Conservation (phyloP, 805 yeast species). For the Wickerhamiella azymoides region DNA sequence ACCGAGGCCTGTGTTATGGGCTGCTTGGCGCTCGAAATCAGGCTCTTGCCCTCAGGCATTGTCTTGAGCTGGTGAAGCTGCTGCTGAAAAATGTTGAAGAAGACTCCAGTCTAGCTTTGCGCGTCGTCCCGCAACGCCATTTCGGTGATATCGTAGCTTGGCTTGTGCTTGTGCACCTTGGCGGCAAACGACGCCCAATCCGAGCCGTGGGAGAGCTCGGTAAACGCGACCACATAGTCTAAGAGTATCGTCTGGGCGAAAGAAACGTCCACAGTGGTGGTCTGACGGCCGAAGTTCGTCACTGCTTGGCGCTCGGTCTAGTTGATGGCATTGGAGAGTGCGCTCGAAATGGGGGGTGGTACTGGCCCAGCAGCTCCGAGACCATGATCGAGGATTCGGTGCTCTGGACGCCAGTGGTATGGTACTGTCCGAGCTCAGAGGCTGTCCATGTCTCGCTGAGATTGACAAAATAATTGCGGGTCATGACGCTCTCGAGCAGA, state of each 20-base stretch:
- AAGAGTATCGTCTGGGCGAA: background rate
- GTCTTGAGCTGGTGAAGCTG: background rate
- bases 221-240: background rate
- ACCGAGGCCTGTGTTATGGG: background rate
- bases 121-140: background rate
- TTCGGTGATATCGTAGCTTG: background rate
- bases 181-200: background rate
- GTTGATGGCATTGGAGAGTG: background rate
- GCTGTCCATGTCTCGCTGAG: background rate
- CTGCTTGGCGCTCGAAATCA: background rate
- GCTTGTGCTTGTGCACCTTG: background rate
- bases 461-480: slow-evolving; percentile 6
- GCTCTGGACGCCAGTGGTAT: background rate
- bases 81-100: background rate
- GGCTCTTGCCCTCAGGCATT: background rate
- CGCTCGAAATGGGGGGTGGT: slow-evolving; percentile 3
- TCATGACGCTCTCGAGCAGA: too few species aligned
- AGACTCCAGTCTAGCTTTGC: background rate
- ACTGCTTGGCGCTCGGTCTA: slow-evolving; percentile 2
- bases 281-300: background rate
- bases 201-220: background rate
- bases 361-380: slow-evolving; percentile 1
- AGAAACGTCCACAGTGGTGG: background rate
- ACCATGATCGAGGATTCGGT: background rate
- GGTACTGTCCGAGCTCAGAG: background rate